Percentiles rank a stretch among this genome's conserved stretches.
Conservation (phyloP, 495 filamentous ascomycete species). For the Aspergillus hancockii region DNA sequence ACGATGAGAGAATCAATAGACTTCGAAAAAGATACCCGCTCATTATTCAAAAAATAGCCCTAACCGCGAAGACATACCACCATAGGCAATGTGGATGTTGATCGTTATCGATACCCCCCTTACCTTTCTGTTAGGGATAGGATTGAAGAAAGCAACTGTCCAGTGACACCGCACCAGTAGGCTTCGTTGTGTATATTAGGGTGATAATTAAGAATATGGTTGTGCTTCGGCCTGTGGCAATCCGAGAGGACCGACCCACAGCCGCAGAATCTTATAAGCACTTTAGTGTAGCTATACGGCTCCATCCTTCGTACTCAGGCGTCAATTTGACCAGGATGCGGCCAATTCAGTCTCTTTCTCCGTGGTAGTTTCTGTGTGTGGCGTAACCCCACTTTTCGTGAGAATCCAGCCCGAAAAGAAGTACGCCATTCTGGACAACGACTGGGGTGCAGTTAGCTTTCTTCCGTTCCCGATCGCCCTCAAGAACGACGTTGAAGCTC, state of each 20-base stretch:
- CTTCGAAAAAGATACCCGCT: not conserved
- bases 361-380: not conserved
- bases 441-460: constrained; percentile 35
- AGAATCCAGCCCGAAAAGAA: constrained; percentile 16
- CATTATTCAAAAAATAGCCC: not conserved
- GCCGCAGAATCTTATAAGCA: too few species aligned
- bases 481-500: constrained; percentile 28
- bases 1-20: not conserved
- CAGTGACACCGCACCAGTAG: not conserved
- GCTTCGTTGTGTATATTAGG: not conserved
- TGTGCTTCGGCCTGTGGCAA: not conserved
- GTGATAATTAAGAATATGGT: not conserved
- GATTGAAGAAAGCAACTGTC: not conserved
- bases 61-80: not conserved
- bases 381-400: not conserved
- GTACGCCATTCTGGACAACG: constrained; percentile 37
- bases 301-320: not conserved
- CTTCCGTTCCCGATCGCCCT: constrained; percentile 34
- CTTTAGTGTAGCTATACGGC: not conserved
- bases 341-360: not conserved
- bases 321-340: not conserved
- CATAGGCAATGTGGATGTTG: not conserved
- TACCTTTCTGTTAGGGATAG: not conserved
- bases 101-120: not conserved
- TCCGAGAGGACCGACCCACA: not conserved